Evolutionary conservation across 1,139 yeast genomes (phyloP), one percentile per base, ranked within the genome.

Genomic region (Entelexis sorbosivorans): DNA sequence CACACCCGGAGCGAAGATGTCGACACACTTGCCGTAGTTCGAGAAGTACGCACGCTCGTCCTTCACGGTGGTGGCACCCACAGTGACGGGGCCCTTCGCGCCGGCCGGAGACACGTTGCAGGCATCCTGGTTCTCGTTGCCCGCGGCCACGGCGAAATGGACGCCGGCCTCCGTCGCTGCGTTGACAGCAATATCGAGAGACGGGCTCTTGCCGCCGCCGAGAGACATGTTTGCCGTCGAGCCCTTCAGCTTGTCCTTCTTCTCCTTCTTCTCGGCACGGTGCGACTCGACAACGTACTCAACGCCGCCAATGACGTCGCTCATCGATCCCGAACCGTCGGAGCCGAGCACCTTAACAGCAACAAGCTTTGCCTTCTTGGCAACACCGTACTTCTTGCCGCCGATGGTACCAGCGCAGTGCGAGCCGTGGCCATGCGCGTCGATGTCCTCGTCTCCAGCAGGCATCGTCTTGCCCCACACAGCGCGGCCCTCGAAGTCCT

Each of bases 381-480:
- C 80, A 43, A 79, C 77, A 61, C 85, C 85, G 64, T 73, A 79
- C 52, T 73, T 68, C 60, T 71, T 69, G 42, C 83, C 80, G 20
- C 75, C 82, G 61, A 78, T 73, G 47, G 81, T 76, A 56, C 83
- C 85, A 5, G 85, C 71, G 59, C 74, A 71, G 64, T 71, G 75
- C 47, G 73, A 66, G 57, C 93, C 94, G 72, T 91, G 98, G 51
- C 97, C 98, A 66, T 89, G 89, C 51, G 94, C 95, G 67, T 91
- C 97, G 49, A 72, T 66, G 63, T 89, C 95, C 47, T 73, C 75
- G 65, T 89, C 96, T 60, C 87, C 91, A 44, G 69, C 64, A 52
- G 96, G 96, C 59, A 91, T 75, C 44, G 97, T 88, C 62, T 81
- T 77, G 63, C 97, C 97, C 96, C 97, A 89, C 46, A 63, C 65